Evolutionary conservation across 495 filamentous ascomycete genomes (phyloP), one percentile per base, ranked within the genome.

Genomic region (Barbatosphaeria neglecta): DNA sequence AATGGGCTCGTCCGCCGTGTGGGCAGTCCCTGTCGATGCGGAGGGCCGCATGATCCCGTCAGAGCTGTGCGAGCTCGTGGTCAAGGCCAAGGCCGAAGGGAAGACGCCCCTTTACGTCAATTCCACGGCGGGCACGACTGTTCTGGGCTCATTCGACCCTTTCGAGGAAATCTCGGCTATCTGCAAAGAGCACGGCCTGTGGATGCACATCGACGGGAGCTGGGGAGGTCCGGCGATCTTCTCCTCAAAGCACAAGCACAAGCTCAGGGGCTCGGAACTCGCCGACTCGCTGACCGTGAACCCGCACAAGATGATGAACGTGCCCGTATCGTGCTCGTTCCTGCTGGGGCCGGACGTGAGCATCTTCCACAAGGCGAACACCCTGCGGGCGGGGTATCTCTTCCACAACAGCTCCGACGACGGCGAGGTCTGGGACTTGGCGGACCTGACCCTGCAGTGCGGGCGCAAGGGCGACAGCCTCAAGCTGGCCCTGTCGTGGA

Each of bases 221-320:
- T 96, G 90, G 90, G 92, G 90, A 52, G 92, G 87, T 2, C 76
- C 82, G 0, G 88, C 85, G 37, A 68, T 83, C 47, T 95, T 97
- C 73, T 87, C 82, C 22, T 46, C 69, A 23, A 60, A 62, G 37
- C 82, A 85, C 44, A 70, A 70, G 22, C 60, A 69, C 54, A 83
- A 85, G 62, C 64, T 93, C 31, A 58, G 69, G 15, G 90, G 90
- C 20, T 66, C 75, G 13, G 73, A 89, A 39, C 71, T 78, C 15
- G 92, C 88, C 8, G 72, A 95, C 65, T 86, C 78, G 28, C 70
- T 96, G 23, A 82, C 86, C 8, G 75, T 95, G 35, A 95, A 93
- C 61, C 90, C 92, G 49, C 90, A 98, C 64, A 96, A 96, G 65
- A 98, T 96, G 92, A 74, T 98, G 53, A 86, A 85, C 35, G 86